These are phyloP conservation scores for Exophiala viscosa DNA, from an alignment of 2,329 filamentous ascomycete species.

Conservation along the genomic window DNA sequence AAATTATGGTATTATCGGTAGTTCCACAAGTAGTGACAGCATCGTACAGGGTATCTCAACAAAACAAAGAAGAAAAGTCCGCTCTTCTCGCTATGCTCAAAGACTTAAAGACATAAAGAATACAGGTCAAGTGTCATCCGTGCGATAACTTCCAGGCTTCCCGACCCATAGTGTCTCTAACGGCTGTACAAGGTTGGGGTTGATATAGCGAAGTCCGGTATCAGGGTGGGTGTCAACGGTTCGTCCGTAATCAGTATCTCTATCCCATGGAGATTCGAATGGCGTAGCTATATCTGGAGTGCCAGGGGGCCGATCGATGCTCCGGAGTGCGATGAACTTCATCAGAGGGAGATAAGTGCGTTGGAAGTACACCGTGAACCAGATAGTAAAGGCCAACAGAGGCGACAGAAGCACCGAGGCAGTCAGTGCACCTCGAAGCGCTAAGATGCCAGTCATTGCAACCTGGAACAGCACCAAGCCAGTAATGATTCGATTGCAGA, in stretches of 20 bases:
- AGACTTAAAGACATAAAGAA: slow-evolving; percentile 1
- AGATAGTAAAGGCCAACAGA: slow-evolving; percentile 73
- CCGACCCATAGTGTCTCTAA: slow-evolving; percentile 43
- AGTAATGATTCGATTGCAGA: slow-evolving; percentile 84
- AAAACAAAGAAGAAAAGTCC: slow-evolving; percentile 2
- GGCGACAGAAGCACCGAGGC: slow-evolving; percentile 71
- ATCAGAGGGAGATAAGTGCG: slow-evolving; percentile 83
- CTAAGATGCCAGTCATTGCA: slow-evolving; percentile 83
- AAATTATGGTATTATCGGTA: too few relatives aligned
- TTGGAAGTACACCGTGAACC: slow-evolving; percentile 82
- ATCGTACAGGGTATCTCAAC: slow-evolving; percentile 18
- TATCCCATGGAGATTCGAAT: slow-evolving; percentile 39
- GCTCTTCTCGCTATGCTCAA: slow-evolving; percentile 18
- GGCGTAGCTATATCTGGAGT: slow-evolving; percentile 33
- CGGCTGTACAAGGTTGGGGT: slow-evolving; percentile 44
- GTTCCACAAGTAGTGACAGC: background rate
- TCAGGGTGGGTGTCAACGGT: slow-evolving; percentile 40
- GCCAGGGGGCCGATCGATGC: slow-evolving; percentile 63
- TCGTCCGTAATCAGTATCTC: slow-evolving; percentile 40
- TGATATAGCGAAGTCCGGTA: slow-evolving; percentile 44
- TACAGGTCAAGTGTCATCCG: background rate
- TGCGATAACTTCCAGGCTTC: slow-evolving; percentile 16
- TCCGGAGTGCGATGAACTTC: slow-evolving; percentile 85
- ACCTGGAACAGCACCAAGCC: slow-evolving; percentile 86
- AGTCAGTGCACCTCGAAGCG: slow-evolving; percentile 67